phyloP scores from a whole-genome alignment of 164 flowering plant genomes.

The Vitis riparia region DNA sequence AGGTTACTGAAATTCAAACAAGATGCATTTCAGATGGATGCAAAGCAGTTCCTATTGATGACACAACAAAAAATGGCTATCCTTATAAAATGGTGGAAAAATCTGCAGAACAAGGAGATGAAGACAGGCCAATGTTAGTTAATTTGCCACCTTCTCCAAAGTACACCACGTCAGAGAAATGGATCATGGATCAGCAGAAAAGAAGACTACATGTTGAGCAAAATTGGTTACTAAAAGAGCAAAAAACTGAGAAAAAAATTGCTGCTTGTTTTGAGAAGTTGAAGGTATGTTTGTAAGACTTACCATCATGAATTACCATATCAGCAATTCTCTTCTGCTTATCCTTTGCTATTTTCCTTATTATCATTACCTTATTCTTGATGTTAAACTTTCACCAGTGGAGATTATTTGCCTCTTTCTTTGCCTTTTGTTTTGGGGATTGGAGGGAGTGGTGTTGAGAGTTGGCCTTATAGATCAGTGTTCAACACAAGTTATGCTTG shows the following conservation, averaged over 20 bases:
- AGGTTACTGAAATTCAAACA: constrained; percentile 26
- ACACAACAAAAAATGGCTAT: constrained; percentile 10
- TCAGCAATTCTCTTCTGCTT: too few species aligned
- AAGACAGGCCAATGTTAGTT: constrained; percentile 28
- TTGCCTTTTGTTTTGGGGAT: too few species aligned
- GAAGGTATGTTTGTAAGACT: constrained; percentile 51
- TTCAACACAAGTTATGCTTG: too few species aligned
- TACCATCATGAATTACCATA: too few species aligned
- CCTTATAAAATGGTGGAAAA: constrained; percentile 11
- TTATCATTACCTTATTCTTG: too few species aligned
- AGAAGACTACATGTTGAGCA: constrained; percentile 53
- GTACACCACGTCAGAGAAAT: constrained; percentile 79
- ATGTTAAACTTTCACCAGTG: too few species aligned
- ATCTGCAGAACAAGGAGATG: constrained; percentile 41
- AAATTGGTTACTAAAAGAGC: constrained; percentile 68
- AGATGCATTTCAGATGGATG: constrained; percentile 25
- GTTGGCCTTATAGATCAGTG: too few species aligned
- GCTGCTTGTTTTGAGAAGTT: constrained; percentile 49
- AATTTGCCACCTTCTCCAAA: constrained; percentile 57
- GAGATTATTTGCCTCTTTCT: too few species aligned
- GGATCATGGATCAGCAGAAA: constrained; percentile 79
- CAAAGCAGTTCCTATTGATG: constrained; percentile 22
- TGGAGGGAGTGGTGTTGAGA: too few species aligned
- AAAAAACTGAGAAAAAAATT: constrained; percentile 66
- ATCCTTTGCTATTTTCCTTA: neutral